phyloP scores from a whole-genome alignment of 768 basidiomycete species.

The Termitomyces sp. region DNA sequence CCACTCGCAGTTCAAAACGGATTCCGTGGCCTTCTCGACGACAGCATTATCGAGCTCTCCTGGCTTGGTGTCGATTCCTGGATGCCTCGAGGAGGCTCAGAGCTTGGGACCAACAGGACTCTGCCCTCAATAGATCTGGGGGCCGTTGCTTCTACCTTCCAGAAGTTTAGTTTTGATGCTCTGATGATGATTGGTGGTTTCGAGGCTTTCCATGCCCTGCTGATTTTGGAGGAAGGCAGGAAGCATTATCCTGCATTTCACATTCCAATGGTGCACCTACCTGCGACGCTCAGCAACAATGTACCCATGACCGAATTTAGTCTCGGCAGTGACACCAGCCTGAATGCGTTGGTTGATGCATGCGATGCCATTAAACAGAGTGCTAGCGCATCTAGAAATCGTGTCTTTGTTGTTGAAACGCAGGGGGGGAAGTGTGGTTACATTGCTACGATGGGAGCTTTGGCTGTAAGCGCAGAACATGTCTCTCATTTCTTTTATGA shows the following conservation, averaged over 20 bases:
- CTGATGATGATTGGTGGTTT: constrained; percentile 94
- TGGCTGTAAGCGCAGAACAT: constrained; percentile 65
- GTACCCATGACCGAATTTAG: constrained; percentile 97
- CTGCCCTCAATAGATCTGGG: constrained; percentile 87
- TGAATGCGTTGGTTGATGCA: constrained; percentile 96
- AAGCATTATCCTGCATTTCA: constrained; percentile 88
- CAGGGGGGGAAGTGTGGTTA: constrained; percentile 98
- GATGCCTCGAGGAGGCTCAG: constrained; percentile 95
- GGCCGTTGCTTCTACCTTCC: constrained; percentile 87
- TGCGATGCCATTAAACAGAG: constrained; percentile 99
- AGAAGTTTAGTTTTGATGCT: constrained; percentile 74
- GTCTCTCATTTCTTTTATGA: background rate
- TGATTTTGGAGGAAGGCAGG: constrained; percentile 76
- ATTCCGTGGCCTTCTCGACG: constrained; percentile 91
- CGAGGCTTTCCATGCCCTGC: constrained; percentile 83
- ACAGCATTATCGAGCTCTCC: constrained; percentile 78
- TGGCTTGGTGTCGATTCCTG: constrained; percentile 98
- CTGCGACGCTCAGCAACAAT: constrained; percentile 97
- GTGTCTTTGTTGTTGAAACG: constrained; percentile 97
- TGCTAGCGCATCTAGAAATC: constrained; percentile 91
- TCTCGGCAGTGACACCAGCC: constrained; percentile 92
- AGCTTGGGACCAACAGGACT: constrained; percentile 93
- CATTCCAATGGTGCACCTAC: constrained; percentile 94
- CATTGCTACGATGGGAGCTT: constrained; percentile 90
- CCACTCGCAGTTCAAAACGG: constrained; percentile 95